Evolutionary conservation across 768 basidiomycete species (phyloP), one percentile per base, ranked within the genome.

Genomic region (Trametes elegans): DNA sequence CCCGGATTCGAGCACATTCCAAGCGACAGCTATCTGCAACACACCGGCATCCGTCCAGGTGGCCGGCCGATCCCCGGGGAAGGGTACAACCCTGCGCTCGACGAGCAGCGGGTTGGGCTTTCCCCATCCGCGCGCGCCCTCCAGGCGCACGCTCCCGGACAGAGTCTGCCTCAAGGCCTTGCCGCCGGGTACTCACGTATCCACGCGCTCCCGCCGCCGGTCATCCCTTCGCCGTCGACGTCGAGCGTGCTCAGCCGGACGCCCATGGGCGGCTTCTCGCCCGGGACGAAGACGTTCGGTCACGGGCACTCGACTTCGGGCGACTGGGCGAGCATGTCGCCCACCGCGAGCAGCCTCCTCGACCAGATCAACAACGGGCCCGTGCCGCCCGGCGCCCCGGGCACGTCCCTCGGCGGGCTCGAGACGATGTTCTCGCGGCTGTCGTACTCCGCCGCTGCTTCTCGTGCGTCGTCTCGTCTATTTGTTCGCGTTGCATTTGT

Each of bases 171-270:
- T 1, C 93, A 95, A 52, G 94, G 94, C 29, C 80, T 98, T 26
- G 94, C 93, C 0, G 91, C 91, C 0, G 94, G 93, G 0, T 86
- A 93, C 66, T 93, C 90, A 26, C 79, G 93, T 54, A 87, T 98
- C 53, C 94, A 98, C 62, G 87, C 93, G 1, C 73, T 78, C 24
- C 78, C 80, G 0, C 70, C 66, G 13, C 68, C 65, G n/a, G 42
- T 67, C 1, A 70, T 73, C 19, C 63, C 67, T 9, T 78, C 74
- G 0, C 78, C 78, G 1, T 63, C 66, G 5, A 57, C 67, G 3
- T 65, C 70, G 8, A 63, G 62, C 42, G 63, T 68, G 11, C 69
- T 73, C 44, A 65, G 62, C 31, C 63, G 66, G 9, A 55, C 63
- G 11, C 62, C 62, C 13, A 32, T 59, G n/a, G 55, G 58, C 23